Conservation (phyloP, 148 eudicot species). For the Spergularia marina region DNA sequence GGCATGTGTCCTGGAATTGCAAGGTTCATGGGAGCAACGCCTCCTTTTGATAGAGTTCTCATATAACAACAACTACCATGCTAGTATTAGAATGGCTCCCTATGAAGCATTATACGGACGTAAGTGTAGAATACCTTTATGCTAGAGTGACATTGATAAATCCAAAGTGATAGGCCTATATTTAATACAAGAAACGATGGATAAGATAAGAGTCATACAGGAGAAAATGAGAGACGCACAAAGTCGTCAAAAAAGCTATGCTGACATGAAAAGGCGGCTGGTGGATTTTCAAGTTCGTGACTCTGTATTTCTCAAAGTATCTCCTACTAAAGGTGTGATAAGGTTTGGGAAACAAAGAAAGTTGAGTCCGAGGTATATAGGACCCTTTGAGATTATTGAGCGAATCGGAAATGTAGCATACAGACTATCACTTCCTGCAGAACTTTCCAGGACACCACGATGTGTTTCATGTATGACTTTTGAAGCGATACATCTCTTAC, state of each 20-base stretch:
- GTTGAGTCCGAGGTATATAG: constrained; percentile 9
- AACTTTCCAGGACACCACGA: not conserved
- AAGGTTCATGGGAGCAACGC: not conserved
- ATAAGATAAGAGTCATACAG: not conserved
- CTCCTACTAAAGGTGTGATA: not conserved
- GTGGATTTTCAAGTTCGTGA: not conserved
- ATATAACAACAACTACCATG: not conserved
- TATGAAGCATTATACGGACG: not conserved
- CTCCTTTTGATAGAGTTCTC: not conserved
- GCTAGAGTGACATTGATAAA: not conserved
- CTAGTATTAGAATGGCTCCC: not conserved
- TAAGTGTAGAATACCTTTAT: not conserved
- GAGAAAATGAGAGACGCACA: not conserved
- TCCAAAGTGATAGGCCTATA: not conserved
- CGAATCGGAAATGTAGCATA: not conserved
- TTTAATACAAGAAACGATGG: not conserved
- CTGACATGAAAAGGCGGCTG: not conserved
- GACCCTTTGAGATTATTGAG: not conserved
- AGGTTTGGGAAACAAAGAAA: not conserved
- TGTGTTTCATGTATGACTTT: constrained; percentile 8
- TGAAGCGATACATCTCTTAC: not conserved
- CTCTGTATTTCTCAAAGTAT: not conserved
- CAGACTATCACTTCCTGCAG: not conserved
- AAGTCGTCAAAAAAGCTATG: not conserved
- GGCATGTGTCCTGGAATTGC: not conserved